These are phyloP conservation scores for Extremus antarcticus DNA, from an alignment of 495 filamentous ascomycete species.

Conservation along the genomic window DNA sequence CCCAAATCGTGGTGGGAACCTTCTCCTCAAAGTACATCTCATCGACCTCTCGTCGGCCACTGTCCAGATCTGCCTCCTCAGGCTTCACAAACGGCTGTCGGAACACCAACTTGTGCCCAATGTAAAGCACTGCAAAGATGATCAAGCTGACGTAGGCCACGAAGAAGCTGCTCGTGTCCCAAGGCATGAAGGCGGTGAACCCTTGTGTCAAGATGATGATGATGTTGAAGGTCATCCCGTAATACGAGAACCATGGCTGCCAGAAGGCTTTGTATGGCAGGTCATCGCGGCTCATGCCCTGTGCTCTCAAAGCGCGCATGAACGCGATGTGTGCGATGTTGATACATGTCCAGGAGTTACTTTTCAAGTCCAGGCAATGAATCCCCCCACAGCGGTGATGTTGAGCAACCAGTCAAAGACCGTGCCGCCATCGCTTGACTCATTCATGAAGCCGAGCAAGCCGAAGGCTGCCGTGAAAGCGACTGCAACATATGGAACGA, in stretches of 20 bases:
- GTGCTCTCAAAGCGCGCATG: conserved; percentile 44
- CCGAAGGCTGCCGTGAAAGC: conserved; percentile 42
- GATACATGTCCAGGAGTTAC: conserved; percentile 26
- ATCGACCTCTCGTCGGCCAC: conserved; percentile 19
- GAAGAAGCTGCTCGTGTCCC: conserved; percentile 31
- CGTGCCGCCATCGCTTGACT: conserved; percentile 36
- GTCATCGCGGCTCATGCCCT: conserved; percentile 42
- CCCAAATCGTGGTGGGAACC: conserved; percentile 8
- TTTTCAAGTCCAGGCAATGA: conserved; percentile 40
- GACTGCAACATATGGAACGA: conserved; percentile 54
- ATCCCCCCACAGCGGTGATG: conserved; percentile 32
- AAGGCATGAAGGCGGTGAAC: conserved; percentile 57
- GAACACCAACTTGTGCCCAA: conserved; percentile 24
- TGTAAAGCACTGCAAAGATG: conserved; percentile 40
- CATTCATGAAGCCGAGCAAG: conserved; percentile 51
- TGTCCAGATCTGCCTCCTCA: conserved; percentile 23
- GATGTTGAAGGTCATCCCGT: conserved; percentile 53
- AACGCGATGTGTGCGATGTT: conserved; percentile 43
- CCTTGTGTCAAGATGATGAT: conserved; percentile 59
- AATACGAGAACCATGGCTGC: conserved; percentile 46
- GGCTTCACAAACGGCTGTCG: conserved; percentile 24
- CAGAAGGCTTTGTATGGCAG: conserved; percentile 49
- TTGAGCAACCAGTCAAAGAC: conserved; percentile 35
- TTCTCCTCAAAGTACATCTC: conserved; percentile 20
- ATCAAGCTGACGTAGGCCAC: conserved; percentile 49